Percentiles rank a stretch among this genome's conserved stretches.
phyloP scores from a whole-genome alignment of 176 grass and related monocot species.

The Oryza brachyantha region DNA sequence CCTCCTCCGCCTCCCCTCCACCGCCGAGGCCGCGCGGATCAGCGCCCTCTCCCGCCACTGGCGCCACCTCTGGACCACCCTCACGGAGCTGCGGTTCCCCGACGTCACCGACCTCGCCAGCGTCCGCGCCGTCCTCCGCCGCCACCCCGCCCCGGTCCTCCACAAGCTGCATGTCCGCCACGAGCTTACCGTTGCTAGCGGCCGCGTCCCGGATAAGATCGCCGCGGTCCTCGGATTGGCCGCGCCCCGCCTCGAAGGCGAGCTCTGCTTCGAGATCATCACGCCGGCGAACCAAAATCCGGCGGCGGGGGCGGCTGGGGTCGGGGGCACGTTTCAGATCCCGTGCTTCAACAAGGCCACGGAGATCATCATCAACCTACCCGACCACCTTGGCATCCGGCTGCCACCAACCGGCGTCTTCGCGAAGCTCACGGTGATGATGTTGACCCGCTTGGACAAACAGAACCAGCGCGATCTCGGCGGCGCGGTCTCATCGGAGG shows the following conservation, averaged over 20 bases:
- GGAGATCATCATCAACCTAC: not conserved
- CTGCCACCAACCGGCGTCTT: conserved; percentile 2
- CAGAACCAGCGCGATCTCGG: not conserved
- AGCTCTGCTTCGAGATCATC: not conserved
- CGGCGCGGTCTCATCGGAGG: not conserved
- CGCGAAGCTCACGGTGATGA: not conserved
- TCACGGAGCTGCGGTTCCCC: not conserved
- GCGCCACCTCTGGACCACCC: not conserved
- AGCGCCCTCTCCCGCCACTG: conserved; percentile 5
- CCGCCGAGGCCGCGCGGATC: not conserved
- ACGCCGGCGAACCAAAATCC: too few relatives aligned
- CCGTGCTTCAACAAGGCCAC: conserved; percentile 5
- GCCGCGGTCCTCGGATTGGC: not conserved
- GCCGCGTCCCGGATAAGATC: not conserved
- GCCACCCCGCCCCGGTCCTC: not conserved
- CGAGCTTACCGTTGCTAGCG: too few relatives aligned
- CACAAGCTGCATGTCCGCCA: too few relatives aligned
- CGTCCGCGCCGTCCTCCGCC: not conserved
- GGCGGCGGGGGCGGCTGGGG: not conserved
- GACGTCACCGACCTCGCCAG: not conserved
- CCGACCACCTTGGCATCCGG: not conserved
- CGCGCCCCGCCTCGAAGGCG: not conserved
- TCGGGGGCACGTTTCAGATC: not conserved
- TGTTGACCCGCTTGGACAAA: not conserved
- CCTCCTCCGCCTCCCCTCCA: not conserved